Percentiles rank a stretch among this genome's conserved stretches.
phyloP scores from a whole-genome alignment of 345 rosid species.

The Salix dunnii region DNA sequence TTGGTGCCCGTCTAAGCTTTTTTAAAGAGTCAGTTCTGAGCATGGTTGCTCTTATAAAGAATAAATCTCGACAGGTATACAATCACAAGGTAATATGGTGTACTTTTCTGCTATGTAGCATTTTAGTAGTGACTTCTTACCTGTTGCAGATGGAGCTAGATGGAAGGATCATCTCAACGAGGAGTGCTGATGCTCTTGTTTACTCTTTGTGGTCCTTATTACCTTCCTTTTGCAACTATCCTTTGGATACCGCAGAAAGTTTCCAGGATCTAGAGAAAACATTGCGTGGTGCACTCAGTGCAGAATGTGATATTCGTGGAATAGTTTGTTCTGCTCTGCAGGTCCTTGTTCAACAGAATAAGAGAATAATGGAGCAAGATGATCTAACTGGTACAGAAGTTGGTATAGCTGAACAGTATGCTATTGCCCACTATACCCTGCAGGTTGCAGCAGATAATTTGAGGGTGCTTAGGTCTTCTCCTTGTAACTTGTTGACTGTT shows the following conservation, averaged over 20 bases:
- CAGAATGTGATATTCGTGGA: conserved; percentile 61
- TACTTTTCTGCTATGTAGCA: conserved; percentile 6
- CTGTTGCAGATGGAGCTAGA: conserved; percentile 67
- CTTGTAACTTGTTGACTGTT: conserved; percentile 57
- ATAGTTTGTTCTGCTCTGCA: conserved; percentile 72
- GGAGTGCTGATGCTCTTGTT: conserved; percentile 62
- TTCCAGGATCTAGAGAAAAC: conserved; percentile 53
- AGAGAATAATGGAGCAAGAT: conserved; percentile 40
- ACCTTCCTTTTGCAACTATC: conserved; percentile 90
- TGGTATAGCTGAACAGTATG: conserved; percentile 48
- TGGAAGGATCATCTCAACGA: conserved; percentile 58
- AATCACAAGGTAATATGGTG: background rate
- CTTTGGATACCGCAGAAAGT: conserved; percentile 71
- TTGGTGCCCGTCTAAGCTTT: conserved; percentile 78
- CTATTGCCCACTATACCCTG: conserved; percentile 45
- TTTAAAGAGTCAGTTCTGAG: conserved; percentile 58
- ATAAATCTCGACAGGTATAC: conserved; percentile 63
- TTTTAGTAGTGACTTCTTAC: conserved; percentile 16
- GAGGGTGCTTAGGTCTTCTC: conserved; percentile 50
- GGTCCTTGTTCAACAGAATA: conserved; percentile 68
- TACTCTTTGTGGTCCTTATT: conserved; percentile 86
- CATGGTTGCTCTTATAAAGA: conserved; percentile 44
- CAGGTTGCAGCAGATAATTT: conserved; percentile 58
- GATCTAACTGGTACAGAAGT: conserved; percentile 32
- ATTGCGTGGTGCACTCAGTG: conserved; percentile 53